Evolutionary conservation across 2,329 filamentous ascomycete genomes (phyloP).

Genomic region (Gaeumannomyces tritici): DNA sequence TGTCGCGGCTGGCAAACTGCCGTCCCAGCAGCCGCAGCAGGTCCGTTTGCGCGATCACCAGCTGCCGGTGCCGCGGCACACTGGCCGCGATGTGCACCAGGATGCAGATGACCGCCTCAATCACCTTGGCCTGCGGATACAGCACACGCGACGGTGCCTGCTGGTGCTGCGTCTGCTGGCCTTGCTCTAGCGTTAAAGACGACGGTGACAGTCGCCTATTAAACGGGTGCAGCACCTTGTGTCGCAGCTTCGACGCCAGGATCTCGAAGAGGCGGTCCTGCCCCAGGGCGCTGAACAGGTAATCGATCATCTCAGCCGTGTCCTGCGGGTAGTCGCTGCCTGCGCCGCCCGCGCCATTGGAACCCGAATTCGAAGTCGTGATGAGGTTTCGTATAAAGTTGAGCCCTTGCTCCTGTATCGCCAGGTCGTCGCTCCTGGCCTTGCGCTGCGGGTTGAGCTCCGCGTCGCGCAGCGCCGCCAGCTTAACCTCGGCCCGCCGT

Average conservation of each 20-base stretch:
- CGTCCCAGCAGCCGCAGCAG: constrained; percentile 64
- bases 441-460: constrained; percentile 60
- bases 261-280: constrained; percentile 73
- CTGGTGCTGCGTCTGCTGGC: background rate
- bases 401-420: constrained; percentile 83
- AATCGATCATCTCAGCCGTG: constrained; percentile 70
- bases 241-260: constrained; percentile 65
- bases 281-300: constrained; percentile 66
- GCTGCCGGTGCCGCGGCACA: constrained; percentile 64
- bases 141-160: constrained; percentile 31
- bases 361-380: constrained; percentile 36
- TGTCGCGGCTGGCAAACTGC: constrained; percentile 64
- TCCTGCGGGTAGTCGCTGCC: constrained; percentile 38
- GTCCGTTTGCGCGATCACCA: constrained; percentile 66
- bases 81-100: constrained; percentile 84
- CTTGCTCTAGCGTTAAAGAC: constrained; percentile 3
- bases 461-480: constrained; percentile 47
- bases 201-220: constrained; percentile 26
- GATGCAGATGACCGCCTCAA: constrained; percentile 70
- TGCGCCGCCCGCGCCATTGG: constrained; percentile 26
- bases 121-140: constrained; percentile 56
- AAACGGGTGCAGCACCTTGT: constrained; percentile 46
- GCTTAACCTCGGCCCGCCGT: constrained; percentile 37
- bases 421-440: constrained; percentile 66
- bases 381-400: constrained; percentile 88